Evolutionary conservation across 2,329 filamentous ascomycete species (phyloP).

Genomic region (Mariannaea elegans): DNA sequence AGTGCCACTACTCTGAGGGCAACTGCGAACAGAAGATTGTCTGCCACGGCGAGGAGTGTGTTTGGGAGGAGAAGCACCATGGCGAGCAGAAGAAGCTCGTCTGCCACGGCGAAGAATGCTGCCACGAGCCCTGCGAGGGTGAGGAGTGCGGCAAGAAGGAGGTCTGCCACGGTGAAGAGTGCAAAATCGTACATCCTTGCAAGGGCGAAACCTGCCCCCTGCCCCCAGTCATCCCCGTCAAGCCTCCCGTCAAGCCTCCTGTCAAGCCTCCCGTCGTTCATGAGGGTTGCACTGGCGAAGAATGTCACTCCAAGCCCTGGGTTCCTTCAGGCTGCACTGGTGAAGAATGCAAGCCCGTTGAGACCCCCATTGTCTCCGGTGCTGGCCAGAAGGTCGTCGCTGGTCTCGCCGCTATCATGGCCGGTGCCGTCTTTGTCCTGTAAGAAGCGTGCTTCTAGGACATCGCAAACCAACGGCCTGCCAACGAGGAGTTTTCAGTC

Average conservation of each 20-base stretch:
- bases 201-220: constrained; percentile 2
- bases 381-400: constrained; percentile 36
- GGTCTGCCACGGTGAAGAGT: constrained; percentile 43
- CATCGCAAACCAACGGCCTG: neutral
- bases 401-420: constrained; percentile 35
- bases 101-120: constrained; percentile 46
- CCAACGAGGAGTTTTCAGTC: constrained; percentile 1
- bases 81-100: constrained; percentile 45
- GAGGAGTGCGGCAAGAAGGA: constrained; percentile 45
- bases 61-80: constrained; percentile 27
- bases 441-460: constrained; percentile 23
- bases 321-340: constrained; percentile 4
- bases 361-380: constrained; percentile 33
- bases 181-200: constrained; percentile 36
- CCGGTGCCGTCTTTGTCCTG: constrained; percentile 38
- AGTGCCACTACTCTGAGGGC: constrained; percentile 42
- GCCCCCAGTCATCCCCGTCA: constrained; percentile 9
- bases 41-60: constrained; percentile 42
- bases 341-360: neutral
- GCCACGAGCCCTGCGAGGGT: constrained; percentile 38
- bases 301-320: neutral
- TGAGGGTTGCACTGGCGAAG: neutral
- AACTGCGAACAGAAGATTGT: constrained; percentile 40
- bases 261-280: neutral
- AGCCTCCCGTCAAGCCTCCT: no score